Conservation (phyloP, 345 rosid genomes). For the Eucalyptus pauciflora region DNA sequence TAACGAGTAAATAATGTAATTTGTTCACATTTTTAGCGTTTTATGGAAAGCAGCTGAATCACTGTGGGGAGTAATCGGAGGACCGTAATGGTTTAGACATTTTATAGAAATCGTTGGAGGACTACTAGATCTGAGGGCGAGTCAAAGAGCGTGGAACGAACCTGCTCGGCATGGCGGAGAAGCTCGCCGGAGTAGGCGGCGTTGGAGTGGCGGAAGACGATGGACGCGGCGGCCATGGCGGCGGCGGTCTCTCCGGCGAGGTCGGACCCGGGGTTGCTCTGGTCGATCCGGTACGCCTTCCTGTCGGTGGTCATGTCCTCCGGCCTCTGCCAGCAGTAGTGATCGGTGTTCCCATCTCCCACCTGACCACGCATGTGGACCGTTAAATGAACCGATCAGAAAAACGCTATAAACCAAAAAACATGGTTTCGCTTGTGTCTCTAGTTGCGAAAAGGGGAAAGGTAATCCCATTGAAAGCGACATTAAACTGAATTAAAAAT, state of each 20-base stretch:
- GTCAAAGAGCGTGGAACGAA: slow-evolving; percentile 11
- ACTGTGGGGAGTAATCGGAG: background rate
- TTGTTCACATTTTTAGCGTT: background rate
- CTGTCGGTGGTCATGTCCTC: slow-evolving; percentile 99
- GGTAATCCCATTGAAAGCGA: background rate
- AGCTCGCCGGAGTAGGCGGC: slow-evolving; percentile 68
- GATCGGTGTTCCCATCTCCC: slow-evolving; percentile 96
- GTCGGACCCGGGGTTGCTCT: slow-evolving; percentile 95
- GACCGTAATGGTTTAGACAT: background rate
- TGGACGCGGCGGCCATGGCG: slow-evolving; percentile 97
- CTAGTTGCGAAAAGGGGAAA: background rate
- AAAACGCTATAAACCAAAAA: background rate
- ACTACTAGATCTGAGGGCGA: background rate
- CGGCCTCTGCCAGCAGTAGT: slow-evolving; percentile 99
- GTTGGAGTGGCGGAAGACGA: slow-evolving; percentile 70
- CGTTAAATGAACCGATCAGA: background rate
- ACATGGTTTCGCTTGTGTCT: background rate
- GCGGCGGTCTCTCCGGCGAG: slow-evolving; percentile 99
- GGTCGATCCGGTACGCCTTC: slow-evolving; percentile 79
- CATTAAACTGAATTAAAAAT: background rate
- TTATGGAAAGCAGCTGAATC: background rate
- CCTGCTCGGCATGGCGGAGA: slow-evolving; percentile 85
- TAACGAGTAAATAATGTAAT: background rate
- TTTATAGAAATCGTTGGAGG: background rate
- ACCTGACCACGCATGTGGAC: slow-evolving; percentile 26